Conservation (phyloP, 2,329 filamentous ascomycete species). For the Aureobasidium sp. region DNA sequence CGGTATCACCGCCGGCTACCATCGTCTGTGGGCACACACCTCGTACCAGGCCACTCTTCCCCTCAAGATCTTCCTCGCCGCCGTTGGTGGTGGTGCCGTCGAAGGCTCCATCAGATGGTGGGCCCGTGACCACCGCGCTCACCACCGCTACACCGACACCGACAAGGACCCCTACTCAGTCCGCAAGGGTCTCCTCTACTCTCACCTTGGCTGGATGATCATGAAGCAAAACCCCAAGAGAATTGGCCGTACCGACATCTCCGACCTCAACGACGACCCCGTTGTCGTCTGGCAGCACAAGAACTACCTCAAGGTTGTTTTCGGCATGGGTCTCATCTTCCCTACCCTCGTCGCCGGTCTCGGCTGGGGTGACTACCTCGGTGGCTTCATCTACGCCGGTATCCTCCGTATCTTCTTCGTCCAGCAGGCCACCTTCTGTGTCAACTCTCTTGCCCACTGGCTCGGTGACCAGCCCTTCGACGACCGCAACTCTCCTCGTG, state of each 20-base stretch:
- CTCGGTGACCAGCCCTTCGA: constrained; percentile 89
- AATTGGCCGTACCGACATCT: constrained; percentile 80
- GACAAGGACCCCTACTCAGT: constrained; percentile 90
- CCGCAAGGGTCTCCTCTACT: constrained; percentile 79
- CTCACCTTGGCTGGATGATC: constrained; percentile 83
- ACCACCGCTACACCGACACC: constrained; percentile 88
- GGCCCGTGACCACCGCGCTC: constrained; percentile 77
- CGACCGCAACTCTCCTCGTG: constrained; percentile 83
- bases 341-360: constrained; percentile 70
- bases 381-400: constrained; percentile 77
- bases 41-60: constrained; percentile 72
- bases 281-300: constrained; percentile 84
- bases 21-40: constrained; percentile 79
- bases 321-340: constrained; percentile 70
- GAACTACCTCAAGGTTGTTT: constrained; percentile 73
- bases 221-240: constrained; percentile 90
- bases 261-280: constrained; percentile 77
- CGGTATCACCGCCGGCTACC: constrained; percentile 52
- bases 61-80: constrained; percentile 74
- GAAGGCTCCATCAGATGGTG: constrained; percentile 86
- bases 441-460: constrained; percentile 88
- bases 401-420: constrained; percentile 85
- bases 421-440: constrained; percentile 87
- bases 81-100: constrained; percentile 73
- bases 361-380: constrained; percentile 72